Evolutionary conservation across 805 yeast genomes (phyloP).

Genomic region (Kodamaea neixiangensis): DNA sequence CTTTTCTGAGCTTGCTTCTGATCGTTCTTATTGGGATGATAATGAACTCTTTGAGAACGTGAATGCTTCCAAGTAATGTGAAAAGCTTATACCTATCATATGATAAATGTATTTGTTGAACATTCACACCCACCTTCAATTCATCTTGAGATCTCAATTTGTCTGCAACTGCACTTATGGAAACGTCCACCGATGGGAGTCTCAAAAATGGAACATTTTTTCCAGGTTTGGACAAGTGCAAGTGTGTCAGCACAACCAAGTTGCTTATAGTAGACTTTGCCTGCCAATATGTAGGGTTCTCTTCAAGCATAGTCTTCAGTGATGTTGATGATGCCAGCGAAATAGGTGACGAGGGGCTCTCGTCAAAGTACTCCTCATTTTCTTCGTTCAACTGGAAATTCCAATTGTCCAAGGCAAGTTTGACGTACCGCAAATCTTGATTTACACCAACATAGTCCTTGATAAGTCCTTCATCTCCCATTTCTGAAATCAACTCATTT

Average conservation of each 20-base stretch:
- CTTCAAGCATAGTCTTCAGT: conserved; percentile 26
- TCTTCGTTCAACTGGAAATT: neutral
- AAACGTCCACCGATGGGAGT: conserved; percentile 21
- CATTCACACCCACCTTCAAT: neutral
- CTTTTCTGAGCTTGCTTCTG: conserved; percentile 20
- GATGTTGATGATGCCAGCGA: conserved; percentile 23
- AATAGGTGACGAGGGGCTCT: neutral
- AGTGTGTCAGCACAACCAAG: conserved; percentile 18
- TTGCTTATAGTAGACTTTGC: conserved; percentile 16
- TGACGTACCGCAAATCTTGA: conserved; percentile 23
- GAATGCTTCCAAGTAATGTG: conserved; percentile 34
- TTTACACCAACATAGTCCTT: conserved; percentile 19
- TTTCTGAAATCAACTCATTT: conserved; percentile 16
- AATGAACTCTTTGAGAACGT: conserved; percentile 31
- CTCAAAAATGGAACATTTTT: conserved; percentile 16
- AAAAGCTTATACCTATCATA: conserved; percentile 35
- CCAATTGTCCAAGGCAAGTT: conserved; percentile 16
- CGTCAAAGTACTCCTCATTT: neutral
- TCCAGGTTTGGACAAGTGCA: conserved; percentile 13
- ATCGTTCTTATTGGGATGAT: conserved; percentile 30
- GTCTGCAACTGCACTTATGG: neutral
- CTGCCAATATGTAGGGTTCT: conserved; percentile 25
- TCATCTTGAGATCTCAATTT: neutral
- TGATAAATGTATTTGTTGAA: conserved; percentile 8
- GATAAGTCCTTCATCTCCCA: conserved; percentile 15